Conservation (phyloP, 768 basidiomycete genomes). For the Phlebiopsis flavidoalba region DNA sequence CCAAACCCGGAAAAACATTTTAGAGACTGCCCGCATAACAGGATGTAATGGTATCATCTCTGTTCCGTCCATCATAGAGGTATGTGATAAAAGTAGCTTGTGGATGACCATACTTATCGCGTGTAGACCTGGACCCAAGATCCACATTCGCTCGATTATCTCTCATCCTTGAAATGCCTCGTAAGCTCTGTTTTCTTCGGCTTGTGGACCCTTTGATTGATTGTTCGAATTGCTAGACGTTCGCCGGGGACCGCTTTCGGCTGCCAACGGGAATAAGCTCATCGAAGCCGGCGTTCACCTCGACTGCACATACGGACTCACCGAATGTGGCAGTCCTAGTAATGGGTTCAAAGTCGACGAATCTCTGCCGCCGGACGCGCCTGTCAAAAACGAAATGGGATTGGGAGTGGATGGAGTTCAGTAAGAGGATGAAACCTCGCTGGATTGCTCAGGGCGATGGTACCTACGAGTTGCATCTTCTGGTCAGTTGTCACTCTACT, state of each 20-base stretch:
- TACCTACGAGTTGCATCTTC: conserved; percentile 10
- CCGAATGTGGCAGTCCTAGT: conserved; percentile 11
- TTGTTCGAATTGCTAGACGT: neutral
- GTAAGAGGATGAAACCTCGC: neutral
- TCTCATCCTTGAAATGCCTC: conserved; percentile 7
- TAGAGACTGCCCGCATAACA: neutral
- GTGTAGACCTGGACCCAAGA: conserved; percentile 15
- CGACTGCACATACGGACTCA: conserved; percentile 13
- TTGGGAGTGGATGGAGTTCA: conserved; percentile 8
- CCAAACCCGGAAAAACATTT: conserved; percentile 8
- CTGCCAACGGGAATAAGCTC: conserved; percentile 13
- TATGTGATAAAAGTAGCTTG: neutral
- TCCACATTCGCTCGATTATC: conserved; percentile 10
- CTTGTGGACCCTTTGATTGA: neutral
- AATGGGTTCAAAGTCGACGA: conserved; percentile 5
- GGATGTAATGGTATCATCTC: conserved; percentile 3
- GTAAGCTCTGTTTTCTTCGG: neutral
- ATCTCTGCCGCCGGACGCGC: neutral
- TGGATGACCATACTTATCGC: neutral
- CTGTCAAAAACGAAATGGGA: conserved; percentile 4
- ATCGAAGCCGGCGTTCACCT: conserved; percentile 13
- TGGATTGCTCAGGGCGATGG: conserved; percentile 14
- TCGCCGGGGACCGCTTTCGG: conserved; percentile 17
- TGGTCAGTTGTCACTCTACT: neutral
- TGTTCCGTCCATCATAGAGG: conserved; percentile 14